Evolutionary conservation across 192 early-diverging fungal genomes (phyloP), one percentile per base, ranked within the genome.

Genomic region (Phycomyces nitens): DNA sequence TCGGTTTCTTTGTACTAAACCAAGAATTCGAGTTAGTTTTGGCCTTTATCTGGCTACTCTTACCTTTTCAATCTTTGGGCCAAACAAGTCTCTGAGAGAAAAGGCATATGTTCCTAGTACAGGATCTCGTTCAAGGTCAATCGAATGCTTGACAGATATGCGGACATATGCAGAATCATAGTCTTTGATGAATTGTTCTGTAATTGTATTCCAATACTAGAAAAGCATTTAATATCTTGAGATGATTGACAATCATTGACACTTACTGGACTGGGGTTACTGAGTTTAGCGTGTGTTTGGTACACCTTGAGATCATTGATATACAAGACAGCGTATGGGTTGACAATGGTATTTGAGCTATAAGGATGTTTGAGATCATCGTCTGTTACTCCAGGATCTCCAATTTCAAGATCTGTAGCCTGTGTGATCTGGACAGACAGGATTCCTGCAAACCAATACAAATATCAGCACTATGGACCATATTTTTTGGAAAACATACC

Each of bases 131-230:
- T 71, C 69, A 16, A 71, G 43, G 8, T 71, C 69, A 20, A 65
- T 57, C 38, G 39, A 18, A 34, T 64, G 55, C 34, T 65, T 71
- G 5, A 71, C 53, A 16, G 63, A 60, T 8, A 71, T 61, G 55
- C 69, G 69, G 14, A 71, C 10, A 15, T 34, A 65, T 0, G 57
- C 43, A 7, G 27, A 39, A 38, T 55, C 40, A 24, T 58, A 40
- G 42, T 71, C 69, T 12, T 51, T 57, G 47, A 71, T 60, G 16
- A 71, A 65, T n/a, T 71, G 69, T 24, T 71, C 69, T 14, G 63
- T 61, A 2, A 64, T 57, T 22, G 63, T 63, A 11, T 71, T 71
- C 63, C 69, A 71, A 51, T 71, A 52, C 58, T 70, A 29, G 24
- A n/a, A 26, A 14, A 5, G 15, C 16, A 27, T 18, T 47, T 9